Conservation (phyloP, 805 yeast genomes). For the Saturnispora zaruensis region DNA sequence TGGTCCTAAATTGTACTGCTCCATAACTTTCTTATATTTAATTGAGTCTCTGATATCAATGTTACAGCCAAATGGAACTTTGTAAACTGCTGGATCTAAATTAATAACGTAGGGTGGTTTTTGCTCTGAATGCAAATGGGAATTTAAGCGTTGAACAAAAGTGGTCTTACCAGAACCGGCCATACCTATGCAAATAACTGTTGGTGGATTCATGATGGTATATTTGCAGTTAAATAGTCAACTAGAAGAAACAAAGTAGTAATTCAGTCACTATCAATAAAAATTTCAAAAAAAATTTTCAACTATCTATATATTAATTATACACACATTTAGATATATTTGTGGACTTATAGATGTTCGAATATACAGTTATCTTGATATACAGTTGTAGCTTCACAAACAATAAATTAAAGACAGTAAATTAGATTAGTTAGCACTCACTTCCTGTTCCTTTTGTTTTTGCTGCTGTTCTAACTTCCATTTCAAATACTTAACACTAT, state of each 20-base stretch:
- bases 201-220: conserved; percentile 19
- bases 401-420: not conserved
- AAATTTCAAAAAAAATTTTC: not conserved
- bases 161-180: conserved; percentile 91
- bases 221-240: not conserved
- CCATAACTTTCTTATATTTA: conserved; percentile 94
- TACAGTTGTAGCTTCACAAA: not conserved
- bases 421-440: not conserved
- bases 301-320: not conserved
- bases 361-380: not conserved
- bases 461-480: conserved; percentile 31
- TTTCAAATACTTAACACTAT: conserved; percentile 65
- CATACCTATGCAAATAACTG: conserved; percentile 35
- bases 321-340: not conserved
- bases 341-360: not conserved
- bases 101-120: conserved; percentile 86
- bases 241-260: not conserved
- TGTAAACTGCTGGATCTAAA: conserved; percentile 92
- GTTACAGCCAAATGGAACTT: conserved; percentile 89
- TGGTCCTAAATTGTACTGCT: conserved; percentile 89
- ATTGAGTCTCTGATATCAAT: conserved; percentile 95
- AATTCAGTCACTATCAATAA: not conserved
- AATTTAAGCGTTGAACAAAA: conserved; percentile 87
- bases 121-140: conserved; percentile 69
- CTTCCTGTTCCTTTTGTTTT: conserved; percentile 4